A percentile compares a stretch with the other conserved stretches of the same genome.
phyloP scores from a whole-genome alignment of 2,329 filamentous ascomycete species.

The Ophiostoma quercus region DNA sequence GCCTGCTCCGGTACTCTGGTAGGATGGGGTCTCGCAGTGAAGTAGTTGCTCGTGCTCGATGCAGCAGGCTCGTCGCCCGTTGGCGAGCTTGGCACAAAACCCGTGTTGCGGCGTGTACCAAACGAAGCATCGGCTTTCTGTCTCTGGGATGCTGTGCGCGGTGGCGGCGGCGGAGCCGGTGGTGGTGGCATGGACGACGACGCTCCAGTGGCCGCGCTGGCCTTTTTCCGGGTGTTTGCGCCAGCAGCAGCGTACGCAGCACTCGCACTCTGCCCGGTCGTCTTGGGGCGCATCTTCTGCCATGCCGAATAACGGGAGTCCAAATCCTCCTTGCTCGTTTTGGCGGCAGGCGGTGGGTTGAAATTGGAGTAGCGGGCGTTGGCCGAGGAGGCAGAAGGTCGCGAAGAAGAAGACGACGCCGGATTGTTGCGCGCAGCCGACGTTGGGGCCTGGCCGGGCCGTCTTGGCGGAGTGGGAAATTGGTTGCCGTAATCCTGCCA shows the following conservation, averaged over 20 bases:
- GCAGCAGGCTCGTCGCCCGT: slow-evolving; percentile 51
- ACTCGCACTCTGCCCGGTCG: slow-evolving; percentile 28
- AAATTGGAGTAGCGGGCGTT: slow-evolving; percentile 30
- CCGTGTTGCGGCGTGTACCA: slow-evolving; percentile 43
- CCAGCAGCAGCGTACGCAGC: slow-evolving; percentile 23
- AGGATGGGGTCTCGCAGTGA: slow-evolving; percentile 34
- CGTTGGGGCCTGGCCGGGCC: slow-evolving; percentile 27
- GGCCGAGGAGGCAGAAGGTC: slow-evolving; percentile 26
- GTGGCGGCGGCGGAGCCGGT: slow-evolving; percentile 40
- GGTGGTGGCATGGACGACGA: slow-evolving; percentile 31
- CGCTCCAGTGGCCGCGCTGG: slow-evolving; percentile 31
- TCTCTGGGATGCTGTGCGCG: slow-evolving; percentile 48
- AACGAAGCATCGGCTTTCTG: slow-evolving; percentile 53
- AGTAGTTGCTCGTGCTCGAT: slow-evolving; percentile 46
- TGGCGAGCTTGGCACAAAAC: slow-evolving; percentile 48
- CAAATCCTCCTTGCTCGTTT: slow-evolving; percentile 26
- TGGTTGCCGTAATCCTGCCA: slow-evolving; percentile 48
- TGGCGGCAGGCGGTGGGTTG: slow-evolving; percentile 26
- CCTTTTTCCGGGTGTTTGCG: slow-evolving; percentile 22
- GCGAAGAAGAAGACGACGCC: slow-evolving; percentile 22
- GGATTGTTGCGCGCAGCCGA: slow-evolving; percentile 25
- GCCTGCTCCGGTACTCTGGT: slow-evolving; percentile 10
- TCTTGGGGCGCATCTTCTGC: slow-evolving; percentile 34
- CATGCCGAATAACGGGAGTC: slow-evolving; percentile 35
- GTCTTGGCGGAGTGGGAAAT: slow-evolving; percentile 45